A percentile compares a stretch with the other conserved stretches of the same genome.
Evolutionary conservation across 2,329 filamentous ascomycete genomes (phyloP).

Genomic region (Dothistroma septosporum): DNA sequence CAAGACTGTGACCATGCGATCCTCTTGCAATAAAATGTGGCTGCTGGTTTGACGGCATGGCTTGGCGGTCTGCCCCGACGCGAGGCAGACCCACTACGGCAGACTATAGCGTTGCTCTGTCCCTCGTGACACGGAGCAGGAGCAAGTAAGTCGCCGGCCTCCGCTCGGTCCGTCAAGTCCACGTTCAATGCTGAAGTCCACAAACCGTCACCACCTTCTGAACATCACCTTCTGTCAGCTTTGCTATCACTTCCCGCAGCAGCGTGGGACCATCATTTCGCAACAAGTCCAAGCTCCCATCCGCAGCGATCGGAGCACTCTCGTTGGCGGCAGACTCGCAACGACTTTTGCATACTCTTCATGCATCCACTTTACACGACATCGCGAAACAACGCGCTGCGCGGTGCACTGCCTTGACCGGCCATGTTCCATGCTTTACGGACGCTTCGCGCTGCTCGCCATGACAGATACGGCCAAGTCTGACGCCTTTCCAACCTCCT

Average conservation of each 20-base stretch:
- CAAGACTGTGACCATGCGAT: no score
- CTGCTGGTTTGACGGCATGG: no score
- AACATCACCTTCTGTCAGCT: not conserved
- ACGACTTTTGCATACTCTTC: not conserved
- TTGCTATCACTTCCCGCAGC: not conserved
- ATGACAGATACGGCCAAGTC: not conserved
- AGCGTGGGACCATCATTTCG: not conserved
- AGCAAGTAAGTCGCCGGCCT: not conserved
- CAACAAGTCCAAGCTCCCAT: not conserved
- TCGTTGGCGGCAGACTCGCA: not conserved
- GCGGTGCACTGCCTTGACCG: not conserved
- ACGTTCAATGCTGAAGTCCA: not conserved
- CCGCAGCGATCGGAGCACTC: not conserved
- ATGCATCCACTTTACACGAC: slow-evolving; percentile 1
- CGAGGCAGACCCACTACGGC: not conserved
- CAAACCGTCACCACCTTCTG: not conserved
- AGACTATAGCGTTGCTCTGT: not conserved
- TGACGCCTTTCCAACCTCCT: not conserved
- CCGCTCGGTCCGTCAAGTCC: not conserved
- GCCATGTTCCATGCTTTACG: not conserved
- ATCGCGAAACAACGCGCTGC: slow-evolving; percentile 1
- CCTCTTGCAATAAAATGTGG: no score
- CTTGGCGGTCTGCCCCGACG: not conserved
- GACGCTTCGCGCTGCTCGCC: not conserved
- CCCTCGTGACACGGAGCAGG: not conserved